These are phyloP conservation scores for Seiridium cupressi DNA, from an alignment of 2,329 filamentous ascomycete species.

Conservation along the genomic window DNA sequence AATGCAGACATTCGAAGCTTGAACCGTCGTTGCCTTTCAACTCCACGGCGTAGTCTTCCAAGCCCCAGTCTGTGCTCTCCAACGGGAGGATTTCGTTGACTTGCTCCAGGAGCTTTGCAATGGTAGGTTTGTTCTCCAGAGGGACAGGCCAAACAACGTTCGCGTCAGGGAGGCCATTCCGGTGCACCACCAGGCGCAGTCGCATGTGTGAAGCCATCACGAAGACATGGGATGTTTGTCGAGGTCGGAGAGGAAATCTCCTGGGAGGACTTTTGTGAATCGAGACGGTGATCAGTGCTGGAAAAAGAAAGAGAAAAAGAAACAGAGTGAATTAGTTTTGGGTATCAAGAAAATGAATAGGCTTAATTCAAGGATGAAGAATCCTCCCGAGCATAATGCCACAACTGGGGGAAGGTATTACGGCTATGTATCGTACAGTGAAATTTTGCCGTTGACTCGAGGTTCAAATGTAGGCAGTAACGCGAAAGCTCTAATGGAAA, in stretches of 20 bases:
- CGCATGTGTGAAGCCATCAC: slow-evolving; percentile 50
- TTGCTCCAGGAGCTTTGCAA: slow-evolving; percentile 73
- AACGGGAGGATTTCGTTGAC: slow-evolving; percentile 80
- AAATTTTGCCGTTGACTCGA: no score
- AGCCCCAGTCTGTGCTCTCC: slow-evolving; percentile 76
- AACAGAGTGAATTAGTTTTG: neutral
- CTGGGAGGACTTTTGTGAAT: neutral
- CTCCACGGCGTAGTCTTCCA: slow-evolving; percentile 88
- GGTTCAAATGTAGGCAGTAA: no score
- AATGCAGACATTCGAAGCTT: slow-evolving; percentile 86
- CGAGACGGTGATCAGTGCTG: neutral
- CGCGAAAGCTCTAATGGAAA: neutral
- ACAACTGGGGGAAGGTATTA: no score
- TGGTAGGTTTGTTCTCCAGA: slow-evolving; percentile 59
- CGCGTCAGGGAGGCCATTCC: slow-evolving; percentile 70
- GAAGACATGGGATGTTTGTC: neutral
- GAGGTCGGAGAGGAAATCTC: neutral
- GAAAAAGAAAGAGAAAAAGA: neutral
- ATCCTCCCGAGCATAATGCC: no score
- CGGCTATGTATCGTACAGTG: no score
- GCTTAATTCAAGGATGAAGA: no score
- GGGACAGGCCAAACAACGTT: slow-evolving; percentile 70
- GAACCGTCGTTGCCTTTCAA: slow-evolving; percentile 53
- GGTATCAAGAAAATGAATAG: neutral
- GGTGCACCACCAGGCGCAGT: slow-evolving; percentile 69